These are phyloP conservation scores for Gentiana dahurica DNA, from an alignment of 257 asterid genomes.

Conservation along the genomic window DNA sequence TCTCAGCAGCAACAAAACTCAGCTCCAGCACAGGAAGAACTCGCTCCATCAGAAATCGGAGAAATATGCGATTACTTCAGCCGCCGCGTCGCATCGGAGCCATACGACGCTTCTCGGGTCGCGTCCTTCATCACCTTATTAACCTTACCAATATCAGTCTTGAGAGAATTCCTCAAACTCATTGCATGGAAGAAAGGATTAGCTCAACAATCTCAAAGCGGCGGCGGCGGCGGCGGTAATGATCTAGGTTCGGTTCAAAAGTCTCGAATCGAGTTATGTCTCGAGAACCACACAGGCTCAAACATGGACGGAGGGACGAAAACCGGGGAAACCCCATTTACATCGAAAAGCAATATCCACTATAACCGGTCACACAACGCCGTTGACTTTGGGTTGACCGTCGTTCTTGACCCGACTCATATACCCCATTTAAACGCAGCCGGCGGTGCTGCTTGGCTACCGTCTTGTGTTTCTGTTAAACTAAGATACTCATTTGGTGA, in stretches of 20 bases:
- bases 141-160: slow-evolving; percentile 84
- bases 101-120: slow-evolving; percentile 96
- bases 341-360: slow-evolving; percentile 78
- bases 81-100: slow-evolving; percentile 99
- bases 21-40: slow-evolving; percentile 68
- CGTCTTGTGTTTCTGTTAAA: slow-evolving; percentile 86
- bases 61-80: slow-evolving; percentile 98
- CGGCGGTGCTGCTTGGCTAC: slow-evolving; percentile 99
- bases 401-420: slow-evolving; percentile 85
- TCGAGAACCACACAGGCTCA: slow-evolving; percentile 82
- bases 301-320: slow-evolving; percentile 44
- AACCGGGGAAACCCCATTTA: slow-evolving; percentile 37
- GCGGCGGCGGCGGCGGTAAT: neutral
- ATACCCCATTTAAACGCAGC: slow-evolving; percentile 90
- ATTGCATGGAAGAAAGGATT: slow-evolving; percentile 98
- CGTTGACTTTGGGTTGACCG: slow-evolving; percentile 89
- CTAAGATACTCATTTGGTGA: slow-evolving; percentile 75
- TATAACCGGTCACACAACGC: slow-evolving; percentile 75
- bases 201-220: slow-evolving; percentile 75
- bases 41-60: slow-evolving; percentile 85
- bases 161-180: slow-evolving; percentile 87
- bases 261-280: slow-evolving; percentile 91
- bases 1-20: slow-evolving; percentile 92
- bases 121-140: slow-evolving; percentile 94
- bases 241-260: slow-evolving; percentile 77